Evolutionary conservation across 805 yeast genomes (phyloP), one percentile per base, ranked within the genome.

Genomic region (Nakazawaea holstii): DNA sequence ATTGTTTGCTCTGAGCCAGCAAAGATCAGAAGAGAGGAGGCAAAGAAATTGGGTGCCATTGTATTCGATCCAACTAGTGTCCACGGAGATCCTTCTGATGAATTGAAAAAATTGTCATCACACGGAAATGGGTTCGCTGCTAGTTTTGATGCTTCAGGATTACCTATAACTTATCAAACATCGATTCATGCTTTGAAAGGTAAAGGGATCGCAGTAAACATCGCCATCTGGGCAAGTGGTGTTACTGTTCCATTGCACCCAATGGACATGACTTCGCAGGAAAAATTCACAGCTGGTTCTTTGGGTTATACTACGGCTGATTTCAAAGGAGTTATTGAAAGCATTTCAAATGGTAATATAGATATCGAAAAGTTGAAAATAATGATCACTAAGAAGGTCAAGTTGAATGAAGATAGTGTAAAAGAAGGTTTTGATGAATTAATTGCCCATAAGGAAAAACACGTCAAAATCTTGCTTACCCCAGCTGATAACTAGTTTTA

Each of bases 1-100:
- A 70, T 80, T 59, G 81, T 81, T n/a, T 78, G 79, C 41, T 68
- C 77, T 15, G 86, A 79, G 55, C 86, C 84, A 20, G 82, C 83
- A 6, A 60, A 65, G 24, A 69, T 77, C n/a, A 77, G 87, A 62
- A 75, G 84, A 59, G 74, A 78, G 46, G 76, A 78, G 36, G 83
- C 87, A 3, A 72, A 68, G 35, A 59, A 62, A 40, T 59, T 79
- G 32, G 76, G 77, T 32, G 82, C 76, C 4, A 65, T 60, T 31
- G 70, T 65, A 2, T 75, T 76, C 53, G 76, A 81, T 59, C 85
- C 87, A 13, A 49, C 65, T 0, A 57, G 61, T 1, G 65, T 60
- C 5, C 64, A 60, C 5, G 63, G 70, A 26, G 66, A 66, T 20
- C 60, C 66, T 41, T 61, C 72, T n/a, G 58, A 58, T 2, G 72